Conservation (phyloP, 2,329 filamentous ascomycete genomes). For the Diaporthe amygdali region DNA sequence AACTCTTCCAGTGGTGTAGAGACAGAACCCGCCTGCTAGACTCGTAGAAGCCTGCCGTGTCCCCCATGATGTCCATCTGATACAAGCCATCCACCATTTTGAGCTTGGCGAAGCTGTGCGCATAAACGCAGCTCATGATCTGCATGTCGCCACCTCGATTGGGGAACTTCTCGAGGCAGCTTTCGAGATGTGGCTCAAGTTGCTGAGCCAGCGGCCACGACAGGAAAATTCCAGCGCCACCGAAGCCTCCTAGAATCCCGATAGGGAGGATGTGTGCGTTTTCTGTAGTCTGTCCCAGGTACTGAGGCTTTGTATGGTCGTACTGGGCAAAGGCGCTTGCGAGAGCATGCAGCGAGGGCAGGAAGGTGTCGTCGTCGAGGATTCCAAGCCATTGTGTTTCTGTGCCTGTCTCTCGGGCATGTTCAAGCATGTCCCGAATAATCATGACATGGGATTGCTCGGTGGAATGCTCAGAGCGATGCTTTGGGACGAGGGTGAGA, state of each 20-base stretch:
- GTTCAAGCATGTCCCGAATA: conserved; percentile 47
- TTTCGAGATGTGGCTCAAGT: conserved; percentile 51
- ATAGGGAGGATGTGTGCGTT: conserved; percentile 56
- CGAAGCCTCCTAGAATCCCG: conserved; percentile 61
- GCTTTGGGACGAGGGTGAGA: conserved; percentile 39
- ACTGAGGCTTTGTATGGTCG: conserved; percentile 53
- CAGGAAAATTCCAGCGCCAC: conserved; percentile 66
- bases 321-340: conserved; percentile 49
- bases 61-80: conserved; percentile 61
- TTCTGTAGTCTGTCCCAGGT: conserved; percentile 63
- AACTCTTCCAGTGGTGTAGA: conserved; percentile 68
- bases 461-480: conserved; percentile 38
- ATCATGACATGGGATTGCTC: conserved; percentile 60
- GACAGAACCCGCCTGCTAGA: conserved; percentile 56
- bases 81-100: conserved; percentile 59
- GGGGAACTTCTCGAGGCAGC: conserved; percentile 46
- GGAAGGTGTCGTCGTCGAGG: conserved; percentile 65
- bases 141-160: conserved; percentile 59
- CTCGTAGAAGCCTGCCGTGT: conserved; percentile 65
- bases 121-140: conserved; percentile 61
- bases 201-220: conserved; percentile 55
- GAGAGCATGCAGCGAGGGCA: conserved; percentile 54
- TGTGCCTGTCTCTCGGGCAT: conserved; percentile 41
- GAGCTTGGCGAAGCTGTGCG: conserved; percentile 56
- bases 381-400: conserved; percentile 59